Evolutionary conservation across 163 green algal genomes (phyloP).

Genomic region (Scenedesmus sp.): DNA sequence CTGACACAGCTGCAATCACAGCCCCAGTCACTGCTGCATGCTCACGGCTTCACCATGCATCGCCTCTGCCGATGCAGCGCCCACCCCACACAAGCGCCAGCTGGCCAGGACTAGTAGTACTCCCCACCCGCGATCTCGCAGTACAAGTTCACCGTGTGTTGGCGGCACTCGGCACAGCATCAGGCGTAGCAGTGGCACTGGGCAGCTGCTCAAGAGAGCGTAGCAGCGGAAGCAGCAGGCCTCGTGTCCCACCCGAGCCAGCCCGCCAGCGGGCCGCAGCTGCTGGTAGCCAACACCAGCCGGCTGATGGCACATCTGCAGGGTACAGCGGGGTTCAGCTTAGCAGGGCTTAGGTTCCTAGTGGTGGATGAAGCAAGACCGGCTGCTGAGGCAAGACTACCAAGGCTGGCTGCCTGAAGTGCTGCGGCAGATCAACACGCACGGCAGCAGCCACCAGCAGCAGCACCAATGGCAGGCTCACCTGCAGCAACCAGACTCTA

Average conservation of each 20-base stretch:
- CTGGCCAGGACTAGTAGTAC: slow-evolving; percentile 87
- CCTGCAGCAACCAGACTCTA: neutral
- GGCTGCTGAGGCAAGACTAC: slow-evolving; percentile 91
- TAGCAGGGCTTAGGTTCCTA: slow-evolving; percentile 55
- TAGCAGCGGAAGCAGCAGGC: slow-evolving; percentile 71
- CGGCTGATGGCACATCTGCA: slow-evolving; percentile 92
- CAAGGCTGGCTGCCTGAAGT: slow-evolving; percentile 90
- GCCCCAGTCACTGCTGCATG: no score
- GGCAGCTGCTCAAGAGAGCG: slow-evolving; percentile 67
- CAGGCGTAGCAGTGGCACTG: slow-evolving; percentile 74
- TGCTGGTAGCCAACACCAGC: slow-evolving; percentile 93
- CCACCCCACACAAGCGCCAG: neutral
- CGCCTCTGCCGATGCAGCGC: neutral
- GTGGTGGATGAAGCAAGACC: slow-evolving; percentile 92
- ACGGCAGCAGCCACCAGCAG: neutral
- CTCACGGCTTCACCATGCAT: no score
- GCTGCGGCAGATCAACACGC: slow-evolving; percentile 60
- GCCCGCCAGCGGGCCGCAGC: slow-evolving; percentile 61
- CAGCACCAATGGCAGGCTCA: neutral
- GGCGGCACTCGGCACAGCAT: slow-evolving; percentile 62
- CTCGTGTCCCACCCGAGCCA: slow-evolving; percentile 53
- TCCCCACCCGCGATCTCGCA: slow-evolving; percentile 94
- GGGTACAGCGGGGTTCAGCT: slow-evolving; percentile 76
- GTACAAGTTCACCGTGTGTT: slow-evolving; percentile 80
- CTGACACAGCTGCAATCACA: no score